Conservation (phyloP, 2,329 filamentous ascomycete species). For the Fusarium subglutinans region DNA sequence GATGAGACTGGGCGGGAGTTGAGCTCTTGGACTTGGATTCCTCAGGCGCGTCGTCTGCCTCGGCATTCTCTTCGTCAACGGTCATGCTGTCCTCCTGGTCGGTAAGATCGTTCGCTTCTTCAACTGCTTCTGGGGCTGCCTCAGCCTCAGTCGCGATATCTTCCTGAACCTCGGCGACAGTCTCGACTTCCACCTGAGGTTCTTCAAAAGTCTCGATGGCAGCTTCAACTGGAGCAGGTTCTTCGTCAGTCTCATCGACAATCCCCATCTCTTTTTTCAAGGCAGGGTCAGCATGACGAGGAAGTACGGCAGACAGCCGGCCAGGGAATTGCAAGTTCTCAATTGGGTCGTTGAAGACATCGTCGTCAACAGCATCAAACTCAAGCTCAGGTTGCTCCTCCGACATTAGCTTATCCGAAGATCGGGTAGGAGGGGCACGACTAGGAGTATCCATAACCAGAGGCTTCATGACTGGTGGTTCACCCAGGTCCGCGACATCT, state of each 20-base stretch:
- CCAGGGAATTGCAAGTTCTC: slow-evolving; percentile 54
- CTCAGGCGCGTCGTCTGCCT: slow-evolving; percentile 27
- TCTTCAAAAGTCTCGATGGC: neutral
- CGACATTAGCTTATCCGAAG: slow-evolving; percentile 51
- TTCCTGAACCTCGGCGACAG: neutral
- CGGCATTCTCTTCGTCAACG: slow-evolving; percentile 28
- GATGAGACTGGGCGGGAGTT: slow-evolving; percentile 21
- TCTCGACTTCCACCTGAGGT: neutral
- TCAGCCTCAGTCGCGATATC: neutral
- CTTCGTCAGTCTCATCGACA: slow-evolving; percentile 41
- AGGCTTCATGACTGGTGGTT: slow-evolving; percentile 50
- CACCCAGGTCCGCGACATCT: slow-evolving; percentile 32
- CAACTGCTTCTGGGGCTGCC: neutral
- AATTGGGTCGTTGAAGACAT: slow-evolving; percentile 48
- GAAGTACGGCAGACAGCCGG: slow-evolving; percentile 56
- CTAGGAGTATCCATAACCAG: slow-evolving; percentile 47
- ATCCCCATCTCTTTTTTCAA: slow-evolving; percentile 47
- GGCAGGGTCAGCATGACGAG: slow-evolving; percentile 53
- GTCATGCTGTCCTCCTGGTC: slow-evolving; percentile 39
- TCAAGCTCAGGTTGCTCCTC: slow-evolving; percentile 44
- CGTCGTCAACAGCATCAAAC: slow-evolving; percentile 39
- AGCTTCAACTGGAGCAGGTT: neutral
- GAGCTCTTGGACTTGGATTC: neutral
- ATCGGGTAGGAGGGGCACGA: slow-evolving; percentile 36
- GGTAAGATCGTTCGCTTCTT: slow-evolving; percentile 22